A percentile compares a stretch with the other conserved stretches of the same genome.
These are phyloP conservation scores for Prosopis cineraria DNA, from an alignment of 306 rosid species.

Conservation along the genomic window DNA sequence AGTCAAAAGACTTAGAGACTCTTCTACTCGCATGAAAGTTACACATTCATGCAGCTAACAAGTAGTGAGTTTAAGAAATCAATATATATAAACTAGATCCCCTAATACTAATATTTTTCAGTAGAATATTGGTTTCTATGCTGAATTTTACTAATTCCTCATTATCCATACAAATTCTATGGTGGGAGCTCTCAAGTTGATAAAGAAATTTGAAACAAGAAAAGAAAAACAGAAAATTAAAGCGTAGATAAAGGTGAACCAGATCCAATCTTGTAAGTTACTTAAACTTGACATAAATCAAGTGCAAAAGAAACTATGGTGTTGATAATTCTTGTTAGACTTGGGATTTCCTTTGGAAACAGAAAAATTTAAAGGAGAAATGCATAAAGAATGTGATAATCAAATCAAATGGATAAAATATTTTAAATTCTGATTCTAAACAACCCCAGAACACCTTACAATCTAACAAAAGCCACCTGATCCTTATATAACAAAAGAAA, in stretches of 20 bases:
- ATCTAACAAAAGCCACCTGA: constrained; percentile 19
- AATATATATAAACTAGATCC: background rate
- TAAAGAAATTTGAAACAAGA: background rate
- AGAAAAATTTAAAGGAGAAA: background rate
- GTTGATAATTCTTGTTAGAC: background rate
- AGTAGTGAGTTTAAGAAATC: background rate
- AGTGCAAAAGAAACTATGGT: background rate
- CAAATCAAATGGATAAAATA: constrained; percentile 26
- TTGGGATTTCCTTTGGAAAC: constrained; percentile 4
- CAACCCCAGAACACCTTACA: constrained; percentile 25
- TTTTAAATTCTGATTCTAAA: constrained; percentile 6
- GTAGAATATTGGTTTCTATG: background rate
- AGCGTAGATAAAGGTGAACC: background rate
- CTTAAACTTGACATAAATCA: background rate
- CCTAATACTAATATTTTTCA: background rate
- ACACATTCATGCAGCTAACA: constrained; percentile 11
- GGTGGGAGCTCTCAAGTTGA: background rate
- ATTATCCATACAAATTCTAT: no score
- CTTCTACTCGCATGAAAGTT: constrained; percentile 23
- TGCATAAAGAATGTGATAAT: constrained; percentile 8
- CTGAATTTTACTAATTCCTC: background rate
- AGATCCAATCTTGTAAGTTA: background rate
- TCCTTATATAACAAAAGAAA: constrained; percentile 13
- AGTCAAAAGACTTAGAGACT: constrained; percentile 21
- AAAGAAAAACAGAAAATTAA: no score